Percentiles rank a stretch among this genome's conserved stretches.
These are phyloP conservation scores for Histomonas meleagridis DNA, from an alignment of 208 protist species.

Conservation along the genomic window DNA sequence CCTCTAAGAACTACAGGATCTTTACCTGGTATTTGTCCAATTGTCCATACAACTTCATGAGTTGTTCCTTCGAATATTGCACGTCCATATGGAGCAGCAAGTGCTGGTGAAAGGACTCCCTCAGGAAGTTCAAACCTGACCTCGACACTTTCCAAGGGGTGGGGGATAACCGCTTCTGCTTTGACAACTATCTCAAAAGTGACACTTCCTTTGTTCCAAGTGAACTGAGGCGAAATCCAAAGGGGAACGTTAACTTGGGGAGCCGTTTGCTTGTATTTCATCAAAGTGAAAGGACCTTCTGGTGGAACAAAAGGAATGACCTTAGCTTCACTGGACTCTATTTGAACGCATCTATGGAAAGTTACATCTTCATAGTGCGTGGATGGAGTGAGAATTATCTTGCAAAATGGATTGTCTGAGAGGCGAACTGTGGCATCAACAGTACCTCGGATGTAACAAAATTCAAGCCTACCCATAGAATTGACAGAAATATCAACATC, in stretches of 20 bases:
- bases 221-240: neutral
- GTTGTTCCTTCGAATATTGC: neutral
- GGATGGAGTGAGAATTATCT: neutral
- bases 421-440: neutral
- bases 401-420: neutral
- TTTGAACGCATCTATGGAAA: constrained; percentile 1
- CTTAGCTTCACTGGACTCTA: neutral
- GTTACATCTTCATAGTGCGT: neutral
- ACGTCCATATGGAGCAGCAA: neutral
- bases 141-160: neutral
- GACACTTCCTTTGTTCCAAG: neutral
- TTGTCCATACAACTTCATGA: neutral
- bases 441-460: neutral
- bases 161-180: neutral
- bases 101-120: neutral
- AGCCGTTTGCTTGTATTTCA: neutral
- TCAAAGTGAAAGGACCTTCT: neutral
- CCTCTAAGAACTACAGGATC: neutral
- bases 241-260: neutral
- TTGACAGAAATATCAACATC: neutral
- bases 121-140: neutral
- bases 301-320: constrained; percentile 11
- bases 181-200: neutral
- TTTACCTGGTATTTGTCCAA: neutral
- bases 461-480: neutral